A percentile compares a stretch with the other conserved stretches of the same genome.
Evolutionary conservation across 1,284 basidiomycete genomes (phyloP).

Genomic region (Lentinula novae-zelandiae): DNA sequence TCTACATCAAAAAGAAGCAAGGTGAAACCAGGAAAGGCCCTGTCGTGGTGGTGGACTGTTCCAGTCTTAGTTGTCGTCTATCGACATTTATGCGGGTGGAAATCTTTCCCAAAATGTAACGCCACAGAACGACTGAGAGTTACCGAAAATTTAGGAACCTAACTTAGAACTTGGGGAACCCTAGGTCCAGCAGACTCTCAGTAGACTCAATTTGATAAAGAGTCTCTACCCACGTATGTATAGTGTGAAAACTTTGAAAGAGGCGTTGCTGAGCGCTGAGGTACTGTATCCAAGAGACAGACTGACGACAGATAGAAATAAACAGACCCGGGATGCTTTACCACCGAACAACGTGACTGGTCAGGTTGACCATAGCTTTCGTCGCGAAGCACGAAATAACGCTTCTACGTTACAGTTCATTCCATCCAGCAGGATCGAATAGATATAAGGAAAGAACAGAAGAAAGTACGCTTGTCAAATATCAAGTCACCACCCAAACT

Average conservation of each 20-base stretch:
- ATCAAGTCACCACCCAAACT: constrained; percentile 42
- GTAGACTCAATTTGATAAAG: neutral
- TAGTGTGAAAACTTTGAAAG: neutral
- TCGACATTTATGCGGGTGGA: neutral
- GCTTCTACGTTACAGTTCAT: too few relatives aligned
- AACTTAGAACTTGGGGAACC: neutral
- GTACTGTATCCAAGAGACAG: neutral
- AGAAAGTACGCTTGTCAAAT: too few relatives aligned
- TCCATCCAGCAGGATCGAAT: too few relatives aligned
- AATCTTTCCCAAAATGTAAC: neutral
- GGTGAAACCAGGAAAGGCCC: neutral
- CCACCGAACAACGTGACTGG: neutral
- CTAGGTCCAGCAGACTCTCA: neutral
- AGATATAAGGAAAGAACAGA: too few relatives aligned
- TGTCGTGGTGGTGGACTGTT: too few relatives aligned
- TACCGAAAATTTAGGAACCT: neutral
- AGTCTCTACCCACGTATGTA: neutral
- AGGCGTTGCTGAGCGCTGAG: too few relatives aligned
- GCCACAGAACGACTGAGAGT: constrained; percentile 1
- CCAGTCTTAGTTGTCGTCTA: neutral
- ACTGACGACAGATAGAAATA: neutral
- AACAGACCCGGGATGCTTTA: neutral
- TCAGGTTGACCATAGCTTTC: too few relatives aligned
- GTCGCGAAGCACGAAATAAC: too few relatives aligned
- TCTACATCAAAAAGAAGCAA: neutral